A percentile compares a stretch with the other conserved stretches of the same genome.
phyloP scores from a whole-genome alignment of 1,284 basidiomycete genomes.

The Cutaneotrichosporon sp. region DNA sequence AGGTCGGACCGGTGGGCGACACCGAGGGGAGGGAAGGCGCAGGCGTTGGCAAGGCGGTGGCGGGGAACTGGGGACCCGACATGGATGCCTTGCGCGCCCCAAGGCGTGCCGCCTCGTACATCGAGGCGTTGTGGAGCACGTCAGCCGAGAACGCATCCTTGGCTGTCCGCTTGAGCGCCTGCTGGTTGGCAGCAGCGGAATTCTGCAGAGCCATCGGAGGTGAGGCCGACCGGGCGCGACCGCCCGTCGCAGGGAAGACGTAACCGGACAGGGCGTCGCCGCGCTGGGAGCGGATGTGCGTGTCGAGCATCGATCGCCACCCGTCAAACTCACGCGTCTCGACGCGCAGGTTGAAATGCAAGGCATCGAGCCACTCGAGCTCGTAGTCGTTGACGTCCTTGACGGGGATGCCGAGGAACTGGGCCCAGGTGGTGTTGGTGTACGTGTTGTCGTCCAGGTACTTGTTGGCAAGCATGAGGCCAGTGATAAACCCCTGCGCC shows the following conservation, averaged over 20 bases:
- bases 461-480: conserved; percentile 94
- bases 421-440: conserved; percentile 95
- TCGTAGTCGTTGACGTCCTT: conserved; percentile 68
- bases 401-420: conserved; percentile 82
- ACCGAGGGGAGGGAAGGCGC: conserved; percentile 9
- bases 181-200: neutral
- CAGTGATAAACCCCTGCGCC: conserved; percentile 77
- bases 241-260: conserved; percentile 9
- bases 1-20: conserved; percentile 1
- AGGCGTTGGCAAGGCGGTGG: conserved; percentile 17
- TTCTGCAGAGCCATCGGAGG: conserved; percentile 23
- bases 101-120: conserved; percentile 28
- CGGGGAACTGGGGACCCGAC: neutral
- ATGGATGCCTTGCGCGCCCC: conserved; percentile 24
- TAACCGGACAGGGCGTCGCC: conserved; percentile 3
- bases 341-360: conserved; percentile 27
- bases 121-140: conserved; percentile 20
- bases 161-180: conserved; percentile 25
- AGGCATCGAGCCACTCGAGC: conserved; percentile 27
- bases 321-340: conserved; percentile 23
- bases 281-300: conserved; percentile 23
- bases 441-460: conserved; percentile 94
- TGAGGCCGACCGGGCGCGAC: conserved; percentile 25
- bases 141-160: conserved; percentile 24
- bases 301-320: conserved; percentile 29